Conservation (phyloP, 768 basidiomycete species). For the Lentinula lateritia region DNA sequence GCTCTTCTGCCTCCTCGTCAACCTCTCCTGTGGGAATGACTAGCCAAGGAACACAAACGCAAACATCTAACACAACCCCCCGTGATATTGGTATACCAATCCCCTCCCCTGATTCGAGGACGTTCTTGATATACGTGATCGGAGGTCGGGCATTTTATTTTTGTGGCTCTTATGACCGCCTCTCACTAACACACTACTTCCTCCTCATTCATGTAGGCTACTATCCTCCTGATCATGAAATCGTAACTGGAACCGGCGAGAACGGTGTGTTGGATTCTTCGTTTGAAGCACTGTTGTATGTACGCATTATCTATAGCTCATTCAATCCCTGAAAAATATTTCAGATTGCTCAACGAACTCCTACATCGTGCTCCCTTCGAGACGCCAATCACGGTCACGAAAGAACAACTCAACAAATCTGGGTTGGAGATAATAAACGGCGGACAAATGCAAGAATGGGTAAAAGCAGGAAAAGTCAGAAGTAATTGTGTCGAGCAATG, state of each 20-base stretch:
- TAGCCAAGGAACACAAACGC: neutral
- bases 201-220: conserved; percentile 49
- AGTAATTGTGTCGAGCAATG: conserved; percentile 82
- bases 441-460: conserved; percentile 44
- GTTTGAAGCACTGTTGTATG: conserved; percentile 73
- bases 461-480: conserved; percentile 57
- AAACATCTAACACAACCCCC: neutral
- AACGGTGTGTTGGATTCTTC: conserved; percentile 61
- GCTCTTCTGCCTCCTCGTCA: too few species aligned
- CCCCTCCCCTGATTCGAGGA: conserved; percentile 38
- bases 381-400: conserved; percentile 77
- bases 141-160: conserved; percentile 45
- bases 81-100: conserved; percentile 1
- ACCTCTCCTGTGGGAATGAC: neutral
- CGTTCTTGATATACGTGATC: conserved; percentile 89
- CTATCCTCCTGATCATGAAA: conserved; percentile 85
- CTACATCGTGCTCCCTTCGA: conserved; percentile 52
- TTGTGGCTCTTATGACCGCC: conserved; percentile 1
- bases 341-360: conserved; percentile 77
- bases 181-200: neutral
- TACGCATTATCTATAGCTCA: conserved; percentile 9
- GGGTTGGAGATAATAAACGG: conserved; percentile 74
- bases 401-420: conserved; percentile 81
- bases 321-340: neutral
- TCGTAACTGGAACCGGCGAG: conserved; percentile 70